Conservation (phyloP, 345 rosid species). For the Hypericum perforatum region DNA sequence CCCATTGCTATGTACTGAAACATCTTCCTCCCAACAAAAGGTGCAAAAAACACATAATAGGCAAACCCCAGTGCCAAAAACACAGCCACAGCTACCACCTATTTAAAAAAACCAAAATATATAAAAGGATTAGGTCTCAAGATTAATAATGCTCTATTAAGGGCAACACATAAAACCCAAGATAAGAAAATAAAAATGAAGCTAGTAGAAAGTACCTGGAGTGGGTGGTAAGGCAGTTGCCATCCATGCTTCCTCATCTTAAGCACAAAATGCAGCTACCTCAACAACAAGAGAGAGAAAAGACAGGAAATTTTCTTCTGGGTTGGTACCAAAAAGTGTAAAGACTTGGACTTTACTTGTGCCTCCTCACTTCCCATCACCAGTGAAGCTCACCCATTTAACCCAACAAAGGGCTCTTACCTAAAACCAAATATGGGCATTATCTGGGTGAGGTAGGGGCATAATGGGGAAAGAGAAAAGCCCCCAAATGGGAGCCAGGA, state of each 20-base stretch:
- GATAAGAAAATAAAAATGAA: background rate
- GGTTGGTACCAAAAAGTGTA: too few species aligned
- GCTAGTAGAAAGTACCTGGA: constrained; percentile 46
- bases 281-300: constrained; percentile 18
- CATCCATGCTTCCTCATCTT: constrained; percentile 98
- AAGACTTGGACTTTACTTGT: too few species aligned
- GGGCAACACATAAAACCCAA: background rate
- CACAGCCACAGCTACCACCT: constrained; percentile 99
- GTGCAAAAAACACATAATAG: constrained; percentile 97
- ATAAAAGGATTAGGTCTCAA: too few species aligned
- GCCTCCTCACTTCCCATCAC: too few species aligned
- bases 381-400: too few species aligned
- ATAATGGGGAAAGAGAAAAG: too few species aligned
- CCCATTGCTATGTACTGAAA: constrained; percentile 73
- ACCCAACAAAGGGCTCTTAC: too few species aligned
- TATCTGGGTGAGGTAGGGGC: too few species aligned
- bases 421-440: too few species aligned
- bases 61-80: constrained; percentile 97
- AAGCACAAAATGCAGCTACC: constrained; percentile 27
- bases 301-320: too few species aligned
- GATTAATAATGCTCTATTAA: background rate
- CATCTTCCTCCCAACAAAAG: constrained; percentile 80
- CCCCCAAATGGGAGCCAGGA: too few species aligned
- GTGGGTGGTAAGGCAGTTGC: constrained; percentile 97
- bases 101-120: constrained; percentile 17